Base-by-base conservation (phyloP, 2,329 filamentous ascomycete genomes). In the Fusarium globosum region DNA sequence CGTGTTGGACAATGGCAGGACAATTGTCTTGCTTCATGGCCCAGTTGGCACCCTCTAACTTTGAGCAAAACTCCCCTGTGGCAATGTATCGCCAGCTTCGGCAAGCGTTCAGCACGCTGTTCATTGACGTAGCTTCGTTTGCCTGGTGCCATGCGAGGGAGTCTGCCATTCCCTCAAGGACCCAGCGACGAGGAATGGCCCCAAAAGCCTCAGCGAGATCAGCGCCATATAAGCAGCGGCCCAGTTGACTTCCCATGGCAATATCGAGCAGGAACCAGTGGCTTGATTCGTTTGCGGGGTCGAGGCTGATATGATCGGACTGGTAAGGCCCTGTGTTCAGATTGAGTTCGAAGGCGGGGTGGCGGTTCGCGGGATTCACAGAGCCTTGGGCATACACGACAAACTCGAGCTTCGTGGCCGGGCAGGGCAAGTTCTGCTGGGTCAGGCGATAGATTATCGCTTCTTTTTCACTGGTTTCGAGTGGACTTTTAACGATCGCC, bases 261-360 rank as follows among this genome's bases (percentile, higher is more conserved):
- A 69, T 71, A 6, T 71, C 68, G 0, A 71, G 66, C 7, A 71
- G 6, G 9, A 71, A 71, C 68, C 68, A 71, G 21, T 69, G 61
- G 1, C 68, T 69, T 13, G 66, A 51, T 21, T 71, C 68, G 7
- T 56, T 43, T 0, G 35, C 23, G 4, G 66, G 67, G 2, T 71
- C 56, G 2, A 71, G 49, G 30, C 53, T 60, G n/a, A 65, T 10
- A 39, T 69, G 56, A 15, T 71, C 61, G 5, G 38, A 15, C 23
- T 65, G 52, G 14, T n/a, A 28, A 35, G 48, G 55, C 3, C 66
- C 68, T 2, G 68, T 71, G n/a, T 71, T 71, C 3, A 71, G 46
- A 28, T 71, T 71, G 23, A 71, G 38, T 38, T 71, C 68, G 23
- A 71, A 71, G 2, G 18, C 16, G 1, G 68, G 68, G 8, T 71